phyloP scores from a whole-genome alignment of 2,329 filamentous ascomycete genomes.

The Mariannaea sp. region DNA sequence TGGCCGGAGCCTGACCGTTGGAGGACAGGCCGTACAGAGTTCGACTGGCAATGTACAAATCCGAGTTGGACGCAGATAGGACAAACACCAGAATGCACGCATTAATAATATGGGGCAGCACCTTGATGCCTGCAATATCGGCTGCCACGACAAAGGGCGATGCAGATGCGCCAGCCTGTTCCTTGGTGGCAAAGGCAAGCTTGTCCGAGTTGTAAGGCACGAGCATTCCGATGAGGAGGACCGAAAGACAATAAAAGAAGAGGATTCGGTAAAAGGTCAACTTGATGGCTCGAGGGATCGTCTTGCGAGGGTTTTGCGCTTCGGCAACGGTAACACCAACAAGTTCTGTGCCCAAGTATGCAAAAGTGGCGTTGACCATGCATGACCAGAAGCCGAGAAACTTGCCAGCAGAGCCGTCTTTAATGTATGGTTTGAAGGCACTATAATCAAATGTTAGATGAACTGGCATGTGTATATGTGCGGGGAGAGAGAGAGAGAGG shows the following conservation, averaged over 20 bases:
- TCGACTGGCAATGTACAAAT: constrained; percentile 75
- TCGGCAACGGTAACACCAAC: constrained; percentile 80
- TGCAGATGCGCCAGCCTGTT: constrained; percentile 49
- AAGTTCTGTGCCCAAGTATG: constrained; percentile 77
- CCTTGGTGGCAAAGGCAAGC: constrained; percentile 62
- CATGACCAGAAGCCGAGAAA: constrained; percentile 72
- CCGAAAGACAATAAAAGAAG: constrained; percentile 77
- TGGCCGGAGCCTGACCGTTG: constrained; percentile 71
- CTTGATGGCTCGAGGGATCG: constrained; percentile 77
- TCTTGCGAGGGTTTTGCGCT: constrained; percentile 77
- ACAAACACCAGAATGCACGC: constrained; percentile 76
- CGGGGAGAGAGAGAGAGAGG: no score
- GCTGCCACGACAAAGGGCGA: constrained; percentile 79
- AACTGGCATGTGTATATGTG: fast-evolving
- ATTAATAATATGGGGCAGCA: constrained; percentile 71
- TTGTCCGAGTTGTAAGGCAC: constrained; percentile 70
- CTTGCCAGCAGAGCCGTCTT: constrained; percentile 45
- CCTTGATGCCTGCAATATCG: constrained; percentile 63
- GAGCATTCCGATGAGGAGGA: constrained; percentile 76
- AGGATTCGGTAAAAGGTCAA: constrained; percentile 82
- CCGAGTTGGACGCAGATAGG: constrained; percentile 77
- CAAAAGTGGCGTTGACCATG: constrained; percentile 78
- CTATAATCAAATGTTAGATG: constrained; percentile 39
- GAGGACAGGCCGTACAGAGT: constrained; percentile 75
- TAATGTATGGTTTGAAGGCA: constrained; percentile 42